A percentile compares a stretch with the other conserved stretches of the same genome.
Evolutionary conservation across 106 monocot species (phyloP).

Genomic region (Dendrobium huoshanense): DNA sequence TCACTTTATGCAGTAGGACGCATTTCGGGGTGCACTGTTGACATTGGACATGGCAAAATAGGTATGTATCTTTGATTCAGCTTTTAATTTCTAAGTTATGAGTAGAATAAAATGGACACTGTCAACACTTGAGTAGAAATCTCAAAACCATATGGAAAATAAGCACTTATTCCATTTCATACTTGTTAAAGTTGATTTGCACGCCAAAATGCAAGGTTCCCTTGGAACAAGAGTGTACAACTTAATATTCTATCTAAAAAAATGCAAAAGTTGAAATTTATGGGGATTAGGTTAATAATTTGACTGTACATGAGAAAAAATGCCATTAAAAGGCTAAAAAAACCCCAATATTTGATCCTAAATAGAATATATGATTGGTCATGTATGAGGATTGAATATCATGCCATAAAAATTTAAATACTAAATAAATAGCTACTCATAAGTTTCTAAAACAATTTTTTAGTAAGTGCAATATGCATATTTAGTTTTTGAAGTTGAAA

Average conservation of each 20-base stretch:
- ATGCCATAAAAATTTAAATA: neutral
- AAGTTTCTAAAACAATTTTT: neutral
- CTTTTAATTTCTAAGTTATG: neutral
- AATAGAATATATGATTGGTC: neutral
- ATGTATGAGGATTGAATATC: neutral
- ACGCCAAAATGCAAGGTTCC: neutral
- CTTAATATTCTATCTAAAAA: neutral
- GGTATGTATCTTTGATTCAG: slow-evolving; percentile 30
- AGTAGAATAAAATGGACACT: neutral
- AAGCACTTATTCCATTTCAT: neutral
- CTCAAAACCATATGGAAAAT: neutral
- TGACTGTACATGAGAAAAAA: neutral
- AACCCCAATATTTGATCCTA: no score
- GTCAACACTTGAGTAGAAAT: neutral
- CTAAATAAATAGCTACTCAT: neutral
- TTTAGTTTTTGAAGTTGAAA: neutral
- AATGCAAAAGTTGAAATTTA: neutral
- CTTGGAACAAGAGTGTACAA: neutral
- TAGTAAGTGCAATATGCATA: neutral
- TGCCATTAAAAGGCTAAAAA: neutral
- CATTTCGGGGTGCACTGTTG: slow-evolving; percentile 97
- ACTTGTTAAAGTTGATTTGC: neutral
- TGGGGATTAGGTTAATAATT: neutral
- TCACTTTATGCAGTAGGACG: slow-evolving; percentile 99
- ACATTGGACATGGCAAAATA: slow-evolving; percentile 99